Evolutionary conservation across 129 eudicot genomes (phyloP).

Genomic region (Flaveria robusta): DNA sequence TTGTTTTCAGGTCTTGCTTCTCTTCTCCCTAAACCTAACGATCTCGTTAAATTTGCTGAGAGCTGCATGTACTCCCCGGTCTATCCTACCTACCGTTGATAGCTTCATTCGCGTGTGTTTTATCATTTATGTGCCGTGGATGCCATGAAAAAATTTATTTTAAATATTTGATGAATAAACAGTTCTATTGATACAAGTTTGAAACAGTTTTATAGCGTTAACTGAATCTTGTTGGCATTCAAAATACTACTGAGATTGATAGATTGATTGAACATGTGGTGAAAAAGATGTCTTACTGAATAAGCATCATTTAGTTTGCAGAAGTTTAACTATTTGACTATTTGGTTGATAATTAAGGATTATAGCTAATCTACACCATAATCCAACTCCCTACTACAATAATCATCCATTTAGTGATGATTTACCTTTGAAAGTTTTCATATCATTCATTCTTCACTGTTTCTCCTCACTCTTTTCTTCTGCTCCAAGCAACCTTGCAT

Average conservation of each 20-base stretch:
- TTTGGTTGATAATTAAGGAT: slow-evolving; percentile 12
- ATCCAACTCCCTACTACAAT: slow-evolving; percentile 39
- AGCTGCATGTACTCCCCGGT: slow-evolving; percentile 90
- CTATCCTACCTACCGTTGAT: slow-evolving; percentile 62
- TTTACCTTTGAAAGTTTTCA: slow-evolving; percentile 22
- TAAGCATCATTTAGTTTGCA: slow-evolving; percentile 22
- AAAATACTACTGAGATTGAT: slow-evolving; percentile 11
- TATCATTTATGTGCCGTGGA: neutral
- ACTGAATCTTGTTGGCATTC: slow-evolving; percentile 17
- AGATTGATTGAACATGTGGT: slow-evolving; percentile 26
- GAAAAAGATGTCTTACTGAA: slow-evolving; percentile 24
- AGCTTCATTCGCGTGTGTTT: slow-evolving; percentile 19
- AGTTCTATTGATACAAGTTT: neutral
- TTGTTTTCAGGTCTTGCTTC: slow-evolving; percentile 66
- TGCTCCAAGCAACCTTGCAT: slow-evolving; percentile 25
- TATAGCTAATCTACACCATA: slow-evolving; percentile 34
- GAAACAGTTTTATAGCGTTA: neutral
- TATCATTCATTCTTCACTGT: slow-evolving; percentile 23
- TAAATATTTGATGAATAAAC: slow-evolving; percentile 24
- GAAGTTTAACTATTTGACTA: neutral
- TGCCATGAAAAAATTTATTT: slow-evolving; percentile 23
- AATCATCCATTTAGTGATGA: slow-evolving; percentile 24
- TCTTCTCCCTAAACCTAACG: slow-evolving; percentile 65
- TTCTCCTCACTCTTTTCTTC: slow-evolving; percentile 38
- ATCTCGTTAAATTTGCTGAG: slow-evolving; percentile 73